phyloP scores from a whole-genome alignment of 495 filamentous ascomycete species.

The Sporormia fimetaria region DNA sequence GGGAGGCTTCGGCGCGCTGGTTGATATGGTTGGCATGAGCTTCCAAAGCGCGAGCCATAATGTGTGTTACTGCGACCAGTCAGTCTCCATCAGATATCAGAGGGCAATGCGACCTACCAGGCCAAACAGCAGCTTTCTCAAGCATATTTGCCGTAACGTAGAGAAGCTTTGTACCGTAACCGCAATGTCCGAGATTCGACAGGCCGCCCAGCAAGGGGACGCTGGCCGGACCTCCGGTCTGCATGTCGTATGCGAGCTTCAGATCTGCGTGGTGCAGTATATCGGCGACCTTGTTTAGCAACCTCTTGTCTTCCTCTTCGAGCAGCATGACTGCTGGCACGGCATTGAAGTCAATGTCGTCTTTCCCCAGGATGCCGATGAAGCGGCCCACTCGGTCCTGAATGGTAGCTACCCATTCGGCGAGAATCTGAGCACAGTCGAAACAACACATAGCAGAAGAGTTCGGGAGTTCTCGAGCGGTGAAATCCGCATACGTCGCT shows the following conservation, averaged over 20 bases:
- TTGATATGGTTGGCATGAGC: constrained; percentile 75
- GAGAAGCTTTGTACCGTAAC: constrained; percentile 78
- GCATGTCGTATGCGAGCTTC: constrained; percentile 50
- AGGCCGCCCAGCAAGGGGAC: constrained; percentile 39
- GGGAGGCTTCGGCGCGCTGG: constrained; percentile 31
- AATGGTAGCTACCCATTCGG: constrained; percentile 90
- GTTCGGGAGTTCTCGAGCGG: constrained; percentile 79
- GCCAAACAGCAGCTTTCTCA: constrained; percentile 84
- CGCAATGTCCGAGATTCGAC: constrained; percentile 50
- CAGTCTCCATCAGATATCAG: constrained; percentile 2
- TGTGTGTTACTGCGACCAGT: constrained; percentile 56
- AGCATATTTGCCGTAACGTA: constrained; percentile 81
- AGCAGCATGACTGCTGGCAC: constrained; percentile 81
- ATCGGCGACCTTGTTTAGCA: constrained; percentile 73
- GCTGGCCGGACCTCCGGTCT: constrained; percentile 41
- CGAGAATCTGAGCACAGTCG: constrained; percentile 93
- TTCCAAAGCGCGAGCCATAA: constrained; percentile 81
- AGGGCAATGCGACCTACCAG: constrained; percentile 46
- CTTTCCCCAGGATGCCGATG: constrained; percentile 73
- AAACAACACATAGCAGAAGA: constrained; percentile 89
- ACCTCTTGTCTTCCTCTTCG: constrained; percentile 82
- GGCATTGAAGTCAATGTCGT: constrained; percentile 62
- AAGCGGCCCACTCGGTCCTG: constrained; percentile 88
- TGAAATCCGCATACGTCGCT: constrained; percentile 75
- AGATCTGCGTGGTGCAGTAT: constrained; percentile 66